Evolutionary conservation across 2,329 filamentous ascomycete species (phyloP).

Genomic region (Rosellinia necatrix): DNA sequence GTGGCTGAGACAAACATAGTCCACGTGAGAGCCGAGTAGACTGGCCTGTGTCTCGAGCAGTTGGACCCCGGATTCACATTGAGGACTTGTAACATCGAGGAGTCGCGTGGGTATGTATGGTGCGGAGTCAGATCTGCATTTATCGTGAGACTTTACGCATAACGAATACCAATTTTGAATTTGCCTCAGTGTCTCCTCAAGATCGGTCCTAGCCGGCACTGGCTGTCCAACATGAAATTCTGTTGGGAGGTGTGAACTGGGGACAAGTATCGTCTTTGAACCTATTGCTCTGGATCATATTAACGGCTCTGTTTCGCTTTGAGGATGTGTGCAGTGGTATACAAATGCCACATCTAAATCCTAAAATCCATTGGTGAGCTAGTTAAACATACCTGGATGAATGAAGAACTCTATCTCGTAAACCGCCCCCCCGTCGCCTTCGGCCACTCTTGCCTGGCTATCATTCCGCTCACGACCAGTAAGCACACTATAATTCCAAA

Average conservation of each 20-base stretch:
- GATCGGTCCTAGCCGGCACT: background rate
- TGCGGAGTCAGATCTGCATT: background rate
- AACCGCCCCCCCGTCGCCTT: background rate
- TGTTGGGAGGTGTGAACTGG: background rate
- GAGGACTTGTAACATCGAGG: background rate
- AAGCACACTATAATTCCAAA: background rate
- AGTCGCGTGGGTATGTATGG: background rate
- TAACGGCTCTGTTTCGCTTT: too few relatives aligned
- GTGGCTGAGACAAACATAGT: conserved; percentile 1
- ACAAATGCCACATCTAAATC: too few relatives aligned
- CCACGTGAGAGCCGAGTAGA: background rate
- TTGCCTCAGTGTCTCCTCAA: background rate
- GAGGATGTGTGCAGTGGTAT: too few relatives aligned
- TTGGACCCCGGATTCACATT: background rate
- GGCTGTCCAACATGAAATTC: conserved; percentile 1
- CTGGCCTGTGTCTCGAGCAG: background rate
- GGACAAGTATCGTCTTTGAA: background rate
- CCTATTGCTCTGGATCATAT: background rate
- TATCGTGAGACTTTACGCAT: background rate
- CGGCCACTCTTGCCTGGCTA: background rate
- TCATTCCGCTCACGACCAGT: background rate
- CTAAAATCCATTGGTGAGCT: too few relatives aligned
- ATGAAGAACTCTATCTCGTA: conserved; percentile 7
- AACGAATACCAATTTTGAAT: background rate
- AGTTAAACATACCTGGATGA: background rate